Evolutionary conservation across 1,284 basidiomycete species (phyloP).

Genomic region (Sporisorium exsertum): DNA sequence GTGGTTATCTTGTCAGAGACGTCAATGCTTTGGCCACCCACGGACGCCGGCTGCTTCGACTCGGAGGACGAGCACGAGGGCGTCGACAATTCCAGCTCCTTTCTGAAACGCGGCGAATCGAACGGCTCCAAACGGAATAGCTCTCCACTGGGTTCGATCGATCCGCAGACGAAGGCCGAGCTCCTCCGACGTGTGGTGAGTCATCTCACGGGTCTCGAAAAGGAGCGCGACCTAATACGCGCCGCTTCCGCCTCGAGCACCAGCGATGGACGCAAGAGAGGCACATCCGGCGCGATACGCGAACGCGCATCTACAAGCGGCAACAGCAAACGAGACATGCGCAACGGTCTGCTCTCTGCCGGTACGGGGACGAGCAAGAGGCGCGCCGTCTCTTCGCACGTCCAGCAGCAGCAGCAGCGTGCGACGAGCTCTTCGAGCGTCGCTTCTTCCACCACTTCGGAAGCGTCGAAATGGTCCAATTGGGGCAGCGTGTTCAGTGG

Average conservation of each 20-base stretch:
- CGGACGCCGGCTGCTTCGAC: slow-evolving; percentile 45
- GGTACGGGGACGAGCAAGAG: slow-evolving; percentile 17
- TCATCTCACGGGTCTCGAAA: slow-evolving; percentile 50
- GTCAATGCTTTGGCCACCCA: slow-evolving; percentile 40
- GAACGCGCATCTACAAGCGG: slow-evolving; percentile 18
- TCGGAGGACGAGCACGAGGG: slow-evolving; percentile 22
- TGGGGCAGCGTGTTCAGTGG: slow-evolving; percentile 47
- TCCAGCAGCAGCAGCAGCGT: slow-evolving; percentile 27
- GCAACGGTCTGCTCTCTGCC: slow-evolving; percentile 29
- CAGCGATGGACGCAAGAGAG: slow-evolving; percentile 27
- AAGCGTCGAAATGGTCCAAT: slow-evolving; percentile 38
- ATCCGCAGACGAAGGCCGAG: slow-evolving; percentile 28
- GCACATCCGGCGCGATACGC: slow-evolving; percentile 40
- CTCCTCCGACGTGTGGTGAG: slow-evolving; percentile 36
- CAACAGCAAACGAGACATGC: slow-evolving; percentile 33
- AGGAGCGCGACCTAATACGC: slow-evolving; percentile 43
- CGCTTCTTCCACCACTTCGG: slow-evolving; percentile 23
- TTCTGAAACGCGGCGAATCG: neutral
- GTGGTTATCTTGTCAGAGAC: slow-evolving; percentile 42
- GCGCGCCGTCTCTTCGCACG: slow-evolving; percentile 35
- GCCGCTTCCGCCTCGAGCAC: slow-evolving; percentile 38
- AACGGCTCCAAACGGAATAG: neutral
- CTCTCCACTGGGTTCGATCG: slow-evolving; percentile 3
- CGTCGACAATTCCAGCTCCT: neutral
- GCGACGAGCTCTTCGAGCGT: slow-evolving; percentile 35